Base-by-base conservation (phyloP, 2,329 filamentous ascomycete species). In the Stemphylium beticola region DNA sequence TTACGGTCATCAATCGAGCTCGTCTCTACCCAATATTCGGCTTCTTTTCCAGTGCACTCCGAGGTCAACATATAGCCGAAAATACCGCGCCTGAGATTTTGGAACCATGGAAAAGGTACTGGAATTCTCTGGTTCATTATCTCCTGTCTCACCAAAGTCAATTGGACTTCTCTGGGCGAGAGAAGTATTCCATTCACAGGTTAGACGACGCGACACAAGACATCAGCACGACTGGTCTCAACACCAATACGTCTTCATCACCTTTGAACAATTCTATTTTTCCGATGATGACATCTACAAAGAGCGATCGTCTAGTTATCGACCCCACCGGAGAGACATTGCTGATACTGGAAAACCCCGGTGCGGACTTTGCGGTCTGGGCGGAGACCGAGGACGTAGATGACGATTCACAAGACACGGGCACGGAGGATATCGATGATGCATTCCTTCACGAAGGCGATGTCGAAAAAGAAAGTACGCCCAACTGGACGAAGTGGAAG, bases 351-450 rank as follows among this genome's bases (percentile, higher is more conserved):
- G 29, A 26, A 4, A 45, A 42, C 2, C 31, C 48, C 7, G 32
- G 22, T 2, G 6, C 11, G 2, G 15, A 22, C 17, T 56, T 58
- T 37, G 53, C 56, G 17, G 43, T 49, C 11, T 58, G 56, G 56
- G 24, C 38, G 12, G 37, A n/a, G 29, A n/a, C 41, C 26, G 5
- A 24, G 14, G 20, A 40, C 5, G 26, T 12, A 9, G 20, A 17
- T 3, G 22, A 14, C 14, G 31, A 34, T n/a, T 24, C 18, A 24
- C 29, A 14, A 12, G 18, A 44, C 18, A 34, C n/a, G 17, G 20
- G 7, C 8, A 32, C 18, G 9, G 31, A 44, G 11, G 9, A 44
- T 11, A 6, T n/a, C 9, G 22, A 4, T 15, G 41, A 34, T 11
- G 31, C 11, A n/a, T 10, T 24, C 18, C 3, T 18, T 15, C 15